Percentiles rank a stretch among this genome's conserved stretches.
These are phyloP conservation scores for Fusarium poae DNA, from an alignment of 2,329 filamentous ascomycete species.

Conservation along the genomic window DNA sequence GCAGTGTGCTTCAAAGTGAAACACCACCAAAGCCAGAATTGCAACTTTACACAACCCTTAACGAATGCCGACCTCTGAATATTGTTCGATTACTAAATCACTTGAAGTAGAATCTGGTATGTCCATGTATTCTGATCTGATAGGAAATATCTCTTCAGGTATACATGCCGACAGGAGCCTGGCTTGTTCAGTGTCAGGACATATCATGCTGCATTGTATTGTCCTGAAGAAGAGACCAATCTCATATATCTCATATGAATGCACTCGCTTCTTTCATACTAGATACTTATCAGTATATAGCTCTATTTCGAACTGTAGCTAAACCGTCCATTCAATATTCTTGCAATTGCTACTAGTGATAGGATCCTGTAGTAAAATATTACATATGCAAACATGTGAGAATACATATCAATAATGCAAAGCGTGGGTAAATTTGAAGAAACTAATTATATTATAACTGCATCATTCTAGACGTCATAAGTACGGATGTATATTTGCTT, in stretches of 20 bases:
- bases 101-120: neutral
- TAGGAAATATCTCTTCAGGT: accelerated
- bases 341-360: neutral
- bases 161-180: neutral
- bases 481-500: neutral
- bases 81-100: no score
- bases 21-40: neutral
- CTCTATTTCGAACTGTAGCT: neutral
- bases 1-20: neutral
- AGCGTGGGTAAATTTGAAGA: neutral
- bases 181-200: neutral
- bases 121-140: neutral
- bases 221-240: neutral
- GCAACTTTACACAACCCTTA: neutral
- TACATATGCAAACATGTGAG: neutral
- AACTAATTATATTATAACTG: neutral
- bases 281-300: neutral
- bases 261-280: neutral
- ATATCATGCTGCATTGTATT: no score
- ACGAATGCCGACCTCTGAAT: neutral
- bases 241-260: neutral
- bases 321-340: neutral
- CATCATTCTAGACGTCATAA: neutral
- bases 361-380: neutral
- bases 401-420: neutral